Evolutionary conservation across 1,284 basidiomycete genomes (phyloP), one percentile per base, ranked within the genome.

Genomic region (Marasmius fiardii): DNA sequence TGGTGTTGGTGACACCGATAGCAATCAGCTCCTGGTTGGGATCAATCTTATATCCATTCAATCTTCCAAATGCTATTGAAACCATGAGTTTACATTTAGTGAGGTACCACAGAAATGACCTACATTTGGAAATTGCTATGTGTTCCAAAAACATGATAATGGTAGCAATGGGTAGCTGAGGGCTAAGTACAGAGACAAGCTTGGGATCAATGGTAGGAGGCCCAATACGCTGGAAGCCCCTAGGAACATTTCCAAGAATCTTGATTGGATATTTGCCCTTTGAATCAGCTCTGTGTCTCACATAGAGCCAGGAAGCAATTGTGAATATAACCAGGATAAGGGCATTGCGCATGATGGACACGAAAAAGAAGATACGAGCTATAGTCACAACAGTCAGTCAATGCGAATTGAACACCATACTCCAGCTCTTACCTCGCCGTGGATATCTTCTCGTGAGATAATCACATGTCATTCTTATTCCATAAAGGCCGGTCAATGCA

Each of bases 11-110:
- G 18, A 98, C 94, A 43, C 97, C 96, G 61, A 99, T 98, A 41
- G 97, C 96, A 64, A 98, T 90, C 52, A 98, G 82, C 71, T 98
- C 96, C 71, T 98, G 96, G 74, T 95, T 95, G 16, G 96, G 95
- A 67, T 98, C 88, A 71, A 99, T 98, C 72, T 94, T 98, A 81
- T 99, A 99, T 35, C 90, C 89, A 71, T 99, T 98, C 60, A 98
- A 72, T 58, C 96, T 88, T 59, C 97, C 96, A 70, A 99, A 99
- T 0, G 95, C 93, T 91, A 70, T 59, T 39, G 45, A 47, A 37
- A 11, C 51, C 33, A 43, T 34, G 63, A 53, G 39, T 18, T 35
- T 37, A 51, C 23, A 12, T 49, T 31, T 21, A 37, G 35, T 23
- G 31, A 28, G 11, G 18, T 26, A 21, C 47, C 33, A 23, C 23